phyloP scores from a whole-genome alignment of 306 rosid species.

The Prosopis cineraria region DNA sequence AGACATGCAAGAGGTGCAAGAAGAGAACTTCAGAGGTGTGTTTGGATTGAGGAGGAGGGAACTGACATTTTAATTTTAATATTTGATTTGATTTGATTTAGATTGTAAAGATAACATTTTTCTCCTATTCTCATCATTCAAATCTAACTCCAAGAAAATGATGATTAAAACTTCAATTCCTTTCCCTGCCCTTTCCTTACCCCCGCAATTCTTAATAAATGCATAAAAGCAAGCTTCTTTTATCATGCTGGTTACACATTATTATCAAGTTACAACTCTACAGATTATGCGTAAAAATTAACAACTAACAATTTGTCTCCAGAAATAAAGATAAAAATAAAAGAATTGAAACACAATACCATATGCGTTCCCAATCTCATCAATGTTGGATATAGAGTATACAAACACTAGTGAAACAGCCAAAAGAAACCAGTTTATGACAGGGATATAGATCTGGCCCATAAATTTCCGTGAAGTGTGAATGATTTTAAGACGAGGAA shows the following conservation, averaged over 20 bases:
- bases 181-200: neutral
- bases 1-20: constrained; percentile 26
- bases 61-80: neutral
- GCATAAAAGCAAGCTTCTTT: constrained; percentile 7
- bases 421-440: constrained; percentile 92
- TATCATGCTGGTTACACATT: neutral
- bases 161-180: neutral
- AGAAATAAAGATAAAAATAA: constrained; percentile 21
- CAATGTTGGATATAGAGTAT: constrained; percentile 76
- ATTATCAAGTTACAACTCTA: constrained; percentile 25
- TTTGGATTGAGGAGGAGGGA: neutral
- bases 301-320: neutral
- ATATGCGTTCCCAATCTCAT: constrained; percentile 98
- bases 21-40: neutral
- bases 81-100: neutral
- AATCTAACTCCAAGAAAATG: neutral
- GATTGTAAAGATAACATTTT: neutral
- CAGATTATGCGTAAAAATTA: constrained; percentile 3
- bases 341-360: constrained; percentile 53
- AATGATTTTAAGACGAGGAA: constrained; percentile 94
- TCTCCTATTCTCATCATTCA: neutral
- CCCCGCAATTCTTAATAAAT: constrained; percentile 16
- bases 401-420: constrained; percentile 75
- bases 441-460: constrained; percentile 99
- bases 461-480: constrained; percentile 95